These are phyloP conservation scores for Apiospora saccharicola DNA, from an alignment of 2,329 filamentous ascomycete genomes.

Conservation along the genomic window DNA sequence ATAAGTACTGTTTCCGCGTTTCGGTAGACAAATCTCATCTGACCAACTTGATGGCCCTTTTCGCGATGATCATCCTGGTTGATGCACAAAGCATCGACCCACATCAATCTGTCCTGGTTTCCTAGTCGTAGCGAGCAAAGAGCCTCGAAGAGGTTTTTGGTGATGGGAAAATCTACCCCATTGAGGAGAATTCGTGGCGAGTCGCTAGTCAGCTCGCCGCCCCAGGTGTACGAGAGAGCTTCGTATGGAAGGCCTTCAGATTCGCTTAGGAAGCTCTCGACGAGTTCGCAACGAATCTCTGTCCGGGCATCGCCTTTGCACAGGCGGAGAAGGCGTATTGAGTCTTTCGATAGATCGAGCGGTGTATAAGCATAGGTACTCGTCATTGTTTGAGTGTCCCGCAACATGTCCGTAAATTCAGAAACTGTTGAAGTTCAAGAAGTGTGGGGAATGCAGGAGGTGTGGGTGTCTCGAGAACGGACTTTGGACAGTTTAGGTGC, in stretches of 20 bases:
- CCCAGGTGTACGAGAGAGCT: constrained; percentile 17
- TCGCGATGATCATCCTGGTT: constrained; percentile 29
- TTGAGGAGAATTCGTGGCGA: neutral
- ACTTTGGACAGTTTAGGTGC: neutral
- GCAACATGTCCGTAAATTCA: too few species aligned
- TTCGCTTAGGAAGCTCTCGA: neutral
- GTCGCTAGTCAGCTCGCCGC: neutral
- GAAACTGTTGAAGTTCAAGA: too few species aligned
- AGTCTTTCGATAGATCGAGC: neutral
- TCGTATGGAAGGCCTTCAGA: neutral
- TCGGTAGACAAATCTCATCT: constrained; percentile 30
- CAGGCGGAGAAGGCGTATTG: neutral
- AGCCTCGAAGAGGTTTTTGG: neutral
- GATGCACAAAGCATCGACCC: constrained; percentile 25
- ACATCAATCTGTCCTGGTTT: neutral
- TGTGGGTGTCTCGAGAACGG: neutral
- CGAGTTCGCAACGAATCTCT: neutral
- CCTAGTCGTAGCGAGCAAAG: neutral
- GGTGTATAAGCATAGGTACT: neutral
- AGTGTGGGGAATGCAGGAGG: neutral
- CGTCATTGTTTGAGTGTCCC: too few species aligned
- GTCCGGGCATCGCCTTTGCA: neutral
- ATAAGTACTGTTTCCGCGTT: constrained; percentile 29
- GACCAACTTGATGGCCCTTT: constrained; percentile 30
- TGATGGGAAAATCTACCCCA: neutral